Conservation (phyloP, 306 rosid species). For the Quillaja saponaria region DNA sequence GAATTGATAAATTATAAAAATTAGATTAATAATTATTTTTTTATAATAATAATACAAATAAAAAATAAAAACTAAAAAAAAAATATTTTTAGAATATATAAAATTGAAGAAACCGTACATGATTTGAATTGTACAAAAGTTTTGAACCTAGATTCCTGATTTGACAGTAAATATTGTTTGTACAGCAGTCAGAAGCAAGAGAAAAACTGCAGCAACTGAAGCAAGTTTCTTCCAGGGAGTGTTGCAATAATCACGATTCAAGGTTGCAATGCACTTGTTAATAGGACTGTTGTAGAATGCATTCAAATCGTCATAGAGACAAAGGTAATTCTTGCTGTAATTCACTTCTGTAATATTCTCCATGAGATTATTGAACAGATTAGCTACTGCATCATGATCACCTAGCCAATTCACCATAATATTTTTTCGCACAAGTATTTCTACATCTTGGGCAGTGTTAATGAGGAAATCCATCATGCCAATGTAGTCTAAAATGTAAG, state of each 20-base stretch:
- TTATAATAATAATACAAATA: too few relatives aligned
- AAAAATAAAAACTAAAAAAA: too few relatives aligned
- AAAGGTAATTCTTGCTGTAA: too few relatives aligned
- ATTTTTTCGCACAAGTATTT: conserved; percentile 26
- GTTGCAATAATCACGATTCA: conserved; percentile 29
- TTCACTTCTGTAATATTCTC: too few relatives aligned
- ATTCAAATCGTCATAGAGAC: conserved; percentile 14
- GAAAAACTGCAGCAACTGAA: conserved; percentile 20
- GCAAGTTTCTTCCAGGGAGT: conserved; percentile 36
- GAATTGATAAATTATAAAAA: too few relatives aligned
- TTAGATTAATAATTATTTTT: too few relatives aligned
- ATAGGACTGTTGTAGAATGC: conserved; percentile 10
- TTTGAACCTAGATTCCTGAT: neutral
- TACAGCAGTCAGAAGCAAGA: conserved; percentile 28
- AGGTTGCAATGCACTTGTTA: conserved; percentile 28
- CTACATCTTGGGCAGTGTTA: conserved; percentile 4
- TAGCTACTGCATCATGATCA: conserved; percentile 21
- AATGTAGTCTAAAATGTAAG: neutral
- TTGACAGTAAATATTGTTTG: conserved; percentile 32
- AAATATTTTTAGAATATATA: too few relatives aligned
- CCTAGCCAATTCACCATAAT: conserved; percentile 32
- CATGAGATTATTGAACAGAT: conserved; percentile 38
- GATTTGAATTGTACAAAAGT: too few relatives aligned
- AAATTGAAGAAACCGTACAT: too few relatives aligned
- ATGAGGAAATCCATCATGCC: neutral